phyloP scores from a whole-genome alignment of 148 eudicot genomes.

The Spergularia marina region DNA sequence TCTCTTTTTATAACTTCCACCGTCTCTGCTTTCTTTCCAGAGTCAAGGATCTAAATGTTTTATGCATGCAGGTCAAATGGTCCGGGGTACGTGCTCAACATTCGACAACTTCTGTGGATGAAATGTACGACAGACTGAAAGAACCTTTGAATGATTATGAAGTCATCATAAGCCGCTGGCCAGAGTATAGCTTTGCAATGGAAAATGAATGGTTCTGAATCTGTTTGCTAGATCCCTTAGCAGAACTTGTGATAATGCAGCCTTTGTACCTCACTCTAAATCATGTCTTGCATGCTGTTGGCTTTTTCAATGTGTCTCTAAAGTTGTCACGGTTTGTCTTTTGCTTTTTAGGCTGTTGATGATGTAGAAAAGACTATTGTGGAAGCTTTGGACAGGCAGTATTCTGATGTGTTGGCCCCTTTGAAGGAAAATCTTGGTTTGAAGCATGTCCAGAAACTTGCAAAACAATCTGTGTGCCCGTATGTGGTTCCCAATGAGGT shows the following conservation, averaged over 20 bases:
- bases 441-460: slow-evolving; percentile 70
- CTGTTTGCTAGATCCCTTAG: neutral
- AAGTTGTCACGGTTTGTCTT: slow-evolving; percentile 5
- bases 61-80: slow-evolving; percentile 68
- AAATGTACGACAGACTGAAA: slow-evolving; percentile 69
- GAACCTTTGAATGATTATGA: slow-evolving; percentile 72
- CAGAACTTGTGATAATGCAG: neutral
- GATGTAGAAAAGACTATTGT: slow-evolving; percentile 72
- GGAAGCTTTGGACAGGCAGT: slow-evolving; percentile 81
- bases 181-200: slow-evolving; percentile 75
- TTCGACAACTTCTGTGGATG: slow-evolving; percentile 82
- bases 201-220: slow-evolving; percentile 56
- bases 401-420: slow-evolving; percentile 70
- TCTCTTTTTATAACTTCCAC: neutral
- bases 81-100: slow-evolving; percentile 78
- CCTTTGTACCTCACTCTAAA: neutral
- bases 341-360: slow-evolving; percentile 55
- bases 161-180: slow-evolving; percentile 92
- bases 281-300: neutral
- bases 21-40: neutral
- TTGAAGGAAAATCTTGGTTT: slow-evolving; percentile 75
- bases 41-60: neutral
- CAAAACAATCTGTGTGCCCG: slow-evolving; percentile 46
- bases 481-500: slow-evolving; percentile 82
- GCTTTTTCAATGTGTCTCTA: neutral